Evolutionary conservation across 345 rosid genomes (phyloP).

Genomic region (Microthlaspi erraticum): DNA sequence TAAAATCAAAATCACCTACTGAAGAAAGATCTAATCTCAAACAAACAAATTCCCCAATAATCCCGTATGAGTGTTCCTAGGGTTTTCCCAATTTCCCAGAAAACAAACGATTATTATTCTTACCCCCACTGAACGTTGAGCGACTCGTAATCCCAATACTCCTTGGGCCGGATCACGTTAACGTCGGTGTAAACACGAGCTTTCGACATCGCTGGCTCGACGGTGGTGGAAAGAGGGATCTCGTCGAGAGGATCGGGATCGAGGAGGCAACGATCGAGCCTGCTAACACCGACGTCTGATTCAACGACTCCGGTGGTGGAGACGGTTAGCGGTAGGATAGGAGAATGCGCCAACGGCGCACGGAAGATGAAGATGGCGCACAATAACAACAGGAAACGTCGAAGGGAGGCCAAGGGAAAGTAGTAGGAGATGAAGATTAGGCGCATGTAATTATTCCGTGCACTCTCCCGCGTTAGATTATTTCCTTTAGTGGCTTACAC

Average conservation of each 20-base stretch:
- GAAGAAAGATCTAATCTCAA: not conserved
- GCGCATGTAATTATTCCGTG: constrained; percentile 40
- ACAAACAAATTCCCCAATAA: not conserved
- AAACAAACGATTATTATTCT: constrained; percentile 37
- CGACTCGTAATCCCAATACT: constrained; percentile 94
- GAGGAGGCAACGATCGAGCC: constrained; percentile 6
- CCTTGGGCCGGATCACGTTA: constrained; percentile 88
- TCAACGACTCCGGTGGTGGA: constrained; percentile 7
- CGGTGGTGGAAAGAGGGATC: constrained; percentile 35
- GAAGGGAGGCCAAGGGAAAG: constrained; percentile 25
- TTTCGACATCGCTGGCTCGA: constrained; percentile 72
- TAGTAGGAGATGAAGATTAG: constrained; percentile 32
- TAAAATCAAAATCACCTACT: not conserved
- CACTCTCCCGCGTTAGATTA: constrained; percentile 34
- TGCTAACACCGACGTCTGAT: constrained; percentile 13
- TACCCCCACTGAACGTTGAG: constrained; percentile 92
- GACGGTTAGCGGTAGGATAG: constrained; percentile 40
- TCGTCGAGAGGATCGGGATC: constrained; percentile 32
- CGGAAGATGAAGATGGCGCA: constrained; percentile 56
- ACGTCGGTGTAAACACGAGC: constrained; percentile 86
- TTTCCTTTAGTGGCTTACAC: constrained; percentile 4
- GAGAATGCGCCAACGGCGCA: constrained; percentile 56
- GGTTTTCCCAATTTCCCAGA: not conserved
- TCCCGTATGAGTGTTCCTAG: not conserved
- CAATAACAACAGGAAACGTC: constrained; percentile 52